Base-by-base conservation (phyloP, 345 rosid species). In the Moricandia arvensis region DNA sequence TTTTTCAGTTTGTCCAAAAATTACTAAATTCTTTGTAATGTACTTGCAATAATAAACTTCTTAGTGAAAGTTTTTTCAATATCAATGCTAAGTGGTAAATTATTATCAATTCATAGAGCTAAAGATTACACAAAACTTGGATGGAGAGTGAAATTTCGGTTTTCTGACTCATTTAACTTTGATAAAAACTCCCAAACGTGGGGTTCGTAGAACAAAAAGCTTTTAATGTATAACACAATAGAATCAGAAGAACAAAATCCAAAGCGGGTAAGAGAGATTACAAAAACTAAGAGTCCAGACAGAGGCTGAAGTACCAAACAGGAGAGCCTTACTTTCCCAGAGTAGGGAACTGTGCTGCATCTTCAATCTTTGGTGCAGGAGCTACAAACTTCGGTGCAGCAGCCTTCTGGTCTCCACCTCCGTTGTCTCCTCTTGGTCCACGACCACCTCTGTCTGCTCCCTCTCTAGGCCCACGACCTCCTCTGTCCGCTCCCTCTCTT, bases 311-410 rank as follows among this genome's bases (percentile, higher is more conserved):
- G 66, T 17, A 35, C 73, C 43, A 31, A 64, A 58, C 45, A 31
- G 4, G 18, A 54, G 43, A 29, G 12, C 66, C 87, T 66, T 38
- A 78, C 77, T 78, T 66, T 0, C 81, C 93, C 81, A 90, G 75
- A 38, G 91, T 84, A 29, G 96, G 96, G 82, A 90, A 90, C 69
- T 90, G 90, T 35, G 84, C 85, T 1, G 83, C 82, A 75, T 88
- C 91, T 62, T 71, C 91, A 35, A 90, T 90, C 55, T 87, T 77
- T 1, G 93, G 93, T 13, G 90, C 84, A n/a, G 77, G 24, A 16
- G 57, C 57, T 11, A 47, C 53, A 47, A 47, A 47, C n/a, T 47
- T 47, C 1, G 53, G 53, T 47, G 18, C 53, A 47, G 53, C 53
- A 47, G 17, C 18, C 18, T n/a, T 47, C 53, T 47, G 53, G 8